Percentiles rank a stretch among this genome's conserved stretches.
phyloP scores from a whole-genome alignment of 164 flowering plant genomes.

The Macadamia tetraphylla region DNA sequence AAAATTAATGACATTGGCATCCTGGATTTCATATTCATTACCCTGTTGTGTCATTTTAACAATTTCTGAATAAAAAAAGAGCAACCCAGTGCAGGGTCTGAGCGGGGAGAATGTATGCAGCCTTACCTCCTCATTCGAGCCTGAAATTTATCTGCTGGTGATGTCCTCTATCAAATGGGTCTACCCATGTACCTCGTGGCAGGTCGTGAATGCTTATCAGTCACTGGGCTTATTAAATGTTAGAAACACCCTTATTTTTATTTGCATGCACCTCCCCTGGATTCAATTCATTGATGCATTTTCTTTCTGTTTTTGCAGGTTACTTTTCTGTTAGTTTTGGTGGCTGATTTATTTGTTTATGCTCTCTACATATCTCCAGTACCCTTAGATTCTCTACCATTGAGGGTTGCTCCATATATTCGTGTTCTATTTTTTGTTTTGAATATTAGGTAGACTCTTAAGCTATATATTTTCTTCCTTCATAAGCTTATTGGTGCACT shows the following conservation, averaged over 20 bases:
- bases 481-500: background rate
- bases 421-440: slow-evolving; percentile 70
- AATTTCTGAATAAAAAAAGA: no score
- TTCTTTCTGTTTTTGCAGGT: slow-evolving; percentile 45
- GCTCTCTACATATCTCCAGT: slow-evolving; percentile 56
- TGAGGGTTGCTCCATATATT: slow-evolving; percentile 82
- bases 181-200: no score
- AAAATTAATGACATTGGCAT: no score
- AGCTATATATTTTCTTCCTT: background rate
- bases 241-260: background rate
- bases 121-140: no score
- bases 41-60: no score
- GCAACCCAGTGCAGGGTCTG: no score
- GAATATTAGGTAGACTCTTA: slow-evolving; percentile 48
- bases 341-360: slow-evolving; percentile 59
- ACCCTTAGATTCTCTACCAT: slow-evolving; percentile 55
- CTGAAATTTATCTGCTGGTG: no score
- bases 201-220: no score
- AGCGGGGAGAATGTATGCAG: no score
- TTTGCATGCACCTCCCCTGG: background rate
- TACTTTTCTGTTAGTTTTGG: slow-evolving; percentile 49
- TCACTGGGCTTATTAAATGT: background rate
- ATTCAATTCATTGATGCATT: slow-evolving; percentile 1
- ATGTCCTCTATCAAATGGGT: no score
- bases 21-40: no score